Conservation (phyloP, 2,329 filamentous ascomycete species). For the Talaromyces sp. region DNA sequence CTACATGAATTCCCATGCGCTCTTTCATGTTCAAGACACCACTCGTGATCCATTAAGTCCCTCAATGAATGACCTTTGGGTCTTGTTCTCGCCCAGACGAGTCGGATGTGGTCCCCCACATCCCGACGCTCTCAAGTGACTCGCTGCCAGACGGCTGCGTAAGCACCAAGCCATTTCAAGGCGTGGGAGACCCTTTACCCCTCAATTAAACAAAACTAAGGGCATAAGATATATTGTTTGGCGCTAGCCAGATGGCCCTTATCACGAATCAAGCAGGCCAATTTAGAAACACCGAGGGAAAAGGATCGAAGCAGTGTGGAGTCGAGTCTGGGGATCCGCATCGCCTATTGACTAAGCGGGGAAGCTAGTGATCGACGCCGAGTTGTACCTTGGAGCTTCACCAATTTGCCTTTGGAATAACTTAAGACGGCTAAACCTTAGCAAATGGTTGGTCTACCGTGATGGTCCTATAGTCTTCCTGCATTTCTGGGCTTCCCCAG, state of each 20-base stretch:
- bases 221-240: background rate
- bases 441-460: background rate
- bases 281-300: background rate
- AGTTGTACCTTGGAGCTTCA: background rate
- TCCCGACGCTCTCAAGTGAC: conserved; percentile 10
- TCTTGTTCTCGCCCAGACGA: background rate
- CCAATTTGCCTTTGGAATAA: background rate
- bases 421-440: background rate
- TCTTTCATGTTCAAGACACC: too few relatives aligned
- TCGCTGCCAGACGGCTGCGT: background rate
- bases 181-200: background rate
- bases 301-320: background rate
- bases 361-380: background rate
- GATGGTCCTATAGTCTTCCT: background rate
- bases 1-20: too few relatives aligned
- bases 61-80: too few relatives aligned
- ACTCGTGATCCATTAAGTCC: too few relatives aligned
- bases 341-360: background rate
- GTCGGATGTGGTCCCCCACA: conserved; percentile 20
- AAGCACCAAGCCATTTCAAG: background rate
- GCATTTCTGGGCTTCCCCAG: conserved; percentile 7
- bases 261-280: background rate
- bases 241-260: background rate
- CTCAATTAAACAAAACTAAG: background rate
- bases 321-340: background rate